Conservation (phyloP, 768 basidiomycete genomes). For the Coprinopsis cinerea region DNA sequence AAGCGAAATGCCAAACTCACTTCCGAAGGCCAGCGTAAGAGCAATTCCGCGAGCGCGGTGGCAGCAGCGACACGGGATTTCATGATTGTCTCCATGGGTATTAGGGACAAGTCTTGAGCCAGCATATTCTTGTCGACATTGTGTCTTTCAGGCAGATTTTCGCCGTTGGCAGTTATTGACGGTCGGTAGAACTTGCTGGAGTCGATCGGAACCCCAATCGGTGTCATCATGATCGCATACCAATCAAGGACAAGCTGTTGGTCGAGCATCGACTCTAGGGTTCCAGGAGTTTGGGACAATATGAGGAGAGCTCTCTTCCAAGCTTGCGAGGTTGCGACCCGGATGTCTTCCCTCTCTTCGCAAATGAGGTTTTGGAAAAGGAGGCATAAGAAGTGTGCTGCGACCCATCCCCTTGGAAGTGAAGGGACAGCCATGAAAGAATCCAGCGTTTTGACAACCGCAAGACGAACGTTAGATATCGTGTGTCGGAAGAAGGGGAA, state of each 20-base stretch:
- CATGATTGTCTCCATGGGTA: slow-evolving; percentile 69
- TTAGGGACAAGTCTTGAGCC: slow-evolving; percentile 79
- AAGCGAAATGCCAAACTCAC: slow-evolving; percentile 29
- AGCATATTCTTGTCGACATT: slow-evolving; percentile 98
- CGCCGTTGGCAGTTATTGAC: slow-evolving; percentile 35
- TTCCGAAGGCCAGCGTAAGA: slow-evolving; percentile 59
- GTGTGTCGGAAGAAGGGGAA: slow-evolving; percentile 99
- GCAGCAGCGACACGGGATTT: slow-evolving; percentile 77
- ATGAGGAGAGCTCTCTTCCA: slow-evolving; percentile 71
- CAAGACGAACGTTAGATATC: slow-evolving; percentile 85
- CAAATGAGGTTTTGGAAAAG: slow-evolving; percentile 92
- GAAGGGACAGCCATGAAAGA: slow-evolving; percentile 79
- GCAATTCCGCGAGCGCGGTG: slow-evolving; percentile 66
- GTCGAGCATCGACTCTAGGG: slow-evolving; percentile 47
- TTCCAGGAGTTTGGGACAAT: slow-evolving; percentile 37
- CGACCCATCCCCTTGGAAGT: slow-evolving; percentile 77
- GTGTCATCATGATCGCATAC: slow-evolving; percentile 87
- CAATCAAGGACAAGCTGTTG: slow-evolving; percentile 69
- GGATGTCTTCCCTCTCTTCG: slow-evolving; percentile 85
- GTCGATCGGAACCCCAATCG: slow-evolving; percentile 77
- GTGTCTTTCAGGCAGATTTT: slow-evolving; percentile 54
- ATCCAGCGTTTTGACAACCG: slow-evolving; percentile 84
- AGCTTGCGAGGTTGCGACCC: slow-evolving; percentile 60
- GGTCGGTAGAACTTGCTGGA: slow-evolving; percentile 62
- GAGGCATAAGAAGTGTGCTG: slow-evolving; percentile 68